These are phyloP conservation scores for Aureobasidium sp. DNA, from an alignment of 2,329 filamentous ascomycete genomes.

Conservation along the genomic window DNA sequence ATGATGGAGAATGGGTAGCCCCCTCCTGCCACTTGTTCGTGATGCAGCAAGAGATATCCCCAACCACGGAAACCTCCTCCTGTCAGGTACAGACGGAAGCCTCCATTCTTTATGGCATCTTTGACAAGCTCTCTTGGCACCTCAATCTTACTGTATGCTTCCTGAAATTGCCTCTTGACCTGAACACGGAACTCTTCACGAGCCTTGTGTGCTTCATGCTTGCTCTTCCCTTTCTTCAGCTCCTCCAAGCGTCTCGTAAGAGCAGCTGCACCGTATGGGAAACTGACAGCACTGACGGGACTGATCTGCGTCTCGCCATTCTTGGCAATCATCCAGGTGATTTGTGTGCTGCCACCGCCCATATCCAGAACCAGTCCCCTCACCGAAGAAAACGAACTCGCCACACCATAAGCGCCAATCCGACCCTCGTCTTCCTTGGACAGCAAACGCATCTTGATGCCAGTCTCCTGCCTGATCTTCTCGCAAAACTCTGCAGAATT, in stretches of 20 bases:
- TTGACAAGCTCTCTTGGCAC: constrained; percentile 23
- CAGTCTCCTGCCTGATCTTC: constrained; percentile 54
- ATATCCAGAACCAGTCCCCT: constrained; percentile 74
- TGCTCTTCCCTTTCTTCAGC: constrained; percentile 17
- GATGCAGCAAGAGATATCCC: constrained; percentile 81
- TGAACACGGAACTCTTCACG: constrained; percentile 26
- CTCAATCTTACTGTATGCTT: constrained; percentile 11
- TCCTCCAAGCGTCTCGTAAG: constrained; percentile 47
- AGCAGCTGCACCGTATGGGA: constrained; percentile 62
- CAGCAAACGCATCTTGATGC: constrained; percentile 61
- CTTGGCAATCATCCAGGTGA: constrained; percentile 52
- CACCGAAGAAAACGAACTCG: constrained; percentile 60
- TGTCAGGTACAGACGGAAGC: constrained; percentile 72
- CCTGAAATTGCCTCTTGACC: constrained; percentile 39
- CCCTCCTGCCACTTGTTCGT: constrained; percentile 55
- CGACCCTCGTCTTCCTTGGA: constrained; percentile 70
- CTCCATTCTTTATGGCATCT: constrained; percentile 37
- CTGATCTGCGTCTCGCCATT: constrained; percentile 46
- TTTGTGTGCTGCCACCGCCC: constrained; percentile 62
- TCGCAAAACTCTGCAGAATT: constrained; percentile 62
- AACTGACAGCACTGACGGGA: constrained; percentile 49
- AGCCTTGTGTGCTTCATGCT: constrained; percentile 31
- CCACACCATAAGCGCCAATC: constrained; percentile 71
- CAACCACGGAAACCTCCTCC: constrained; percentile 88
- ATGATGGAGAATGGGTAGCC: constrained; percentile 81